Percentiles rank a stretch among this genome's conserved stretches.
Evolutionary conservation across 176 grass and related monocot genomes (phyloP).

Genomic region (Zizania latifolia): DNA sequence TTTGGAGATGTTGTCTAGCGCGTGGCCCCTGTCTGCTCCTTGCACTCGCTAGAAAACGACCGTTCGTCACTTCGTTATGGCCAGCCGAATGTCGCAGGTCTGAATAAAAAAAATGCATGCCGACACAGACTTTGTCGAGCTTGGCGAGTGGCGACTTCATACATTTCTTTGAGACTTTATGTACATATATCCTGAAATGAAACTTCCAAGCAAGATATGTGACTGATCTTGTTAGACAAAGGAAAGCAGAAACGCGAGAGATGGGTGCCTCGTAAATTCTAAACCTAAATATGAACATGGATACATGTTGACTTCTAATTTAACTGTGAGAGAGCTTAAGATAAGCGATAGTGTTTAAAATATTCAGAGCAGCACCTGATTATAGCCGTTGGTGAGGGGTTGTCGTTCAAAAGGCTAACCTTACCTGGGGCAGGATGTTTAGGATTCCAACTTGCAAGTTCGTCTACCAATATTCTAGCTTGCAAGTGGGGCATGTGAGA

Average conservation of each 20-base stretch:
- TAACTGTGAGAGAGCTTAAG: background rate
- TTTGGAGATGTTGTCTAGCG: background rate
- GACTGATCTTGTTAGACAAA: background rate
- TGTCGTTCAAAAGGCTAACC: background rate
- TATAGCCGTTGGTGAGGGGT: conserved; percentile 27
- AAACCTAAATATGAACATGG: no score
- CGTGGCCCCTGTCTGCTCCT: background rate
- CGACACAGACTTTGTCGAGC: background rate
- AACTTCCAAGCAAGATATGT: background rate
- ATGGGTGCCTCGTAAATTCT: no score
- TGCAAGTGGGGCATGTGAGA: no score
- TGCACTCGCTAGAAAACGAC: no score
- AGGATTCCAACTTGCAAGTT: no score
- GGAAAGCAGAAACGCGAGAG: no score
- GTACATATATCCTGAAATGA: background rate
- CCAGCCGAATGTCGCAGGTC: no score
- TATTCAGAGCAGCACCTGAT: background rate
- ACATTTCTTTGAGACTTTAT: background rate
- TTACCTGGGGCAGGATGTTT: background rate
- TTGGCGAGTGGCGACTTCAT: no score
- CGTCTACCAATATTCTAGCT: no score
- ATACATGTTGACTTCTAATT: no score
- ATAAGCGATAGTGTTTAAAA: background rate
- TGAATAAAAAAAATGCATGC: background rate
- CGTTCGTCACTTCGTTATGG: no score